Conservation (phyloP, 306 rosid species). For the Astragalus glycyphyllos region DNA sequence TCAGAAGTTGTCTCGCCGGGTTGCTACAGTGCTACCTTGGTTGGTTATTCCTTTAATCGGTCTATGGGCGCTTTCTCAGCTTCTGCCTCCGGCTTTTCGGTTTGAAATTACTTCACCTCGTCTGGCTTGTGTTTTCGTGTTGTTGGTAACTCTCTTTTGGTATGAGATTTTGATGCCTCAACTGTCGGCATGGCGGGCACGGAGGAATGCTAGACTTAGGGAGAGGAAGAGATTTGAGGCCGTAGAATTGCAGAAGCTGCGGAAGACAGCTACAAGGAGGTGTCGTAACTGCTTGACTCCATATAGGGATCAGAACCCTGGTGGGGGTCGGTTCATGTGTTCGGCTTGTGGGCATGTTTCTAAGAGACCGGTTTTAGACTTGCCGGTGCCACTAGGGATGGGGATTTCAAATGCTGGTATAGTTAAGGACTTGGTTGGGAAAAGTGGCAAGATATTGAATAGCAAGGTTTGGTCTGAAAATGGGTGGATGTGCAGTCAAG, state of each 20-base stretch:
- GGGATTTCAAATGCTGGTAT: conserved; percentile 72
- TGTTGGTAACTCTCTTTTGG: conserved; percentile 95
- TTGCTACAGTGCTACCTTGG: conserved; percentile 99
- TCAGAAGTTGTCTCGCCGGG: conserved; percentile 99
- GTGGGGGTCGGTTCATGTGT: conserved; percentile 98
- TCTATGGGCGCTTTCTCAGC: conserved; percentile 98
- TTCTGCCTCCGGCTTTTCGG: conserved; percentile 92
- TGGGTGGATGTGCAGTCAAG: conserved; percentile 93
- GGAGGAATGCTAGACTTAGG: conserved; percentile 78
- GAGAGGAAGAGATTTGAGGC: conserved; percentile 95
- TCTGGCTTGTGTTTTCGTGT: conserved; percentile 91
- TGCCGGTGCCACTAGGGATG: conserved; percentile 79
- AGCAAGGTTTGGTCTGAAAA: conserved; percentile 91
- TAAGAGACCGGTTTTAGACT: conserved; percentile 89
- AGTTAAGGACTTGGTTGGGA: conserved; percentile 84
- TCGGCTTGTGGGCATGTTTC: conserved; percentile 95
- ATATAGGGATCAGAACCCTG: conserved; percentile 96
- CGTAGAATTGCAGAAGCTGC: conserved; percentile 84
- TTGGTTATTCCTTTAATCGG: conserved; percentile 95
- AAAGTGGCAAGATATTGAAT: conserved; percentile 84
- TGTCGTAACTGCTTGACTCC: conserved; percentile 94
- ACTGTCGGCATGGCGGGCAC: conserved; percentile 90
- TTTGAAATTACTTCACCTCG: conserved; percentile 97
- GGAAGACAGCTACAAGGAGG: conserved; percentile 87
- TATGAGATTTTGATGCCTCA: conserved; percentile 99